Evolutionary conservation across 768 basidiomycete genomes (phyloP), one percentile per base, ranked within the genome.

Genomic region (Trichaptum fuscoviolaceum): DNA sequence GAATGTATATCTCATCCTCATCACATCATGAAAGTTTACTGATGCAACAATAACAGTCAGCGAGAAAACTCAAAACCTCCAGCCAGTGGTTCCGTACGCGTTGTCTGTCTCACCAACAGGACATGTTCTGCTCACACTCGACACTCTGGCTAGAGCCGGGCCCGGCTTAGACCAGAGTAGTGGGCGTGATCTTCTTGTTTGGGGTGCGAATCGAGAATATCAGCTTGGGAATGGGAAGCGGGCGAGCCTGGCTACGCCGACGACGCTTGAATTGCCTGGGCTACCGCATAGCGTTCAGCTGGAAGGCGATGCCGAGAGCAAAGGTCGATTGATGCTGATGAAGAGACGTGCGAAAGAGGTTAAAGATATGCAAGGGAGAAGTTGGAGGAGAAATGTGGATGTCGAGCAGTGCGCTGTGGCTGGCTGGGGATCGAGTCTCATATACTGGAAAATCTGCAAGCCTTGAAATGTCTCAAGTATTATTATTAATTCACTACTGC

Each of bases 161-260:
- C 78, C 80, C 12, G 83, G 84, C 57, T 57, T 63, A 18, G 59
- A 59, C n/a, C 64, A 58, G 24, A 83, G 81, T 17, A 73, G 73
- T 1, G 87, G 89, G 1, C 82, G 85, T 63, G 92, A 93, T 74
- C 76, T 93, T 42, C 75, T 89, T 58, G 83, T 80, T 0, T 93
- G 90, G 90, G 92, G 92, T 1, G 81, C 82, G 66, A 92, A 92
- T 70, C 82, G 86, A 61, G 84, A 88, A 35, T 88, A 84, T 67
- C 91, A 93, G 74, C 81, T 93, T 4, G 92, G 92, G 12, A 91
- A 86, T 71, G 90, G 91, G 42, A 90, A 85, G 73, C 85, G 85
- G 69, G 78, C 84, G 15, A 88, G 86, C 70, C 68, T 85, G 27
- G 78, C 85, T 2, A 73, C 82, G 35, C 90, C 92, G 0, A 78